Conservation (phyloP, 2,329 filamentous ascomycete species). For the Sporothrix dimorphospora region DNA sequence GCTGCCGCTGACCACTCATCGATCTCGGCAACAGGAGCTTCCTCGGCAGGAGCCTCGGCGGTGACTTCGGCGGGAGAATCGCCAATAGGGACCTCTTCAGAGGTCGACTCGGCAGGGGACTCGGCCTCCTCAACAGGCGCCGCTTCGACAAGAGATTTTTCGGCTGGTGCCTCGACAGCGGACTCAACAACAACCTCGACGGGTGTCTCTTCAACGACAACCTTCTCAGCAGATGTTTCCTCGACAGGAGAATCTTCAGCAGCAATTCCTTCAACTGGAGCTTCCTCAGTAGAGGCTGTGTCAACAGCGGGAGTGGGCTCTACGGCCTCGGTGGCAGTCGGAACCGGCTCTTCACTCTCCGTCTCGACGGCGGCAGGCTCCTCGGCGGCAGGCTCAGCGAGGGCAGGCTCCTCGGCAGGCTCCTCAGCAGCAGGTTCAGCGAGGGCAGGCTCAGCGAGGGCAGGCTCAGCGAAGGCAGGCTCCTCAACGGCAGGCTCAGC, state of each 20-base stretch:
- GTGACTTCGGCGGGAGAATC: background rate
- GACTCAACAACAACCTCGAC: background rate
- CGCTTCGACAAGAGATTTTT: too few species aligned
- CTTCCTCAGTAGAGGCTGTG: background rate
- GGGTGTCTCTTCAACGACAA: background rate
- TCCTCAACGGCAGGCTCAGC: too few species aligned
- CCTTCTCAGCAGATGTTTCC: background rate
- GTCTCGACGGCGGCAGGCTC: background rate
- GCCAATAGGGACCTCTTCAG: background rate
- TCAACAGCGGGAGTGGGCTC: background rate
- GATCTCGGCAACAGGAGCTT: background rate
- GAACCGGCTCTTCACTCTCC: background rate
- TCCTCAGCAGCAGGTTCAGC: too few species aligned
- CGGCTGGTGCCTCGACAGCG: too few species aligned
- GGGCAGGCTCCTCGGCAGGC: background rate
- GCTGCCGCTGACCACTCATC: conserved; percentile 19
- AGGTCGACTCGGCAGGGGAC: background rate
- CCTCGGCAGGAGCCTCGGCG: background rate
- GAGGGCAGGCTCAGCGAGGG: too few species aligned
- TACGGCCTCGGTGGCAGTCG: background rate
- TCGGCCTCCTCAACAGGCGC: too few species aligned
- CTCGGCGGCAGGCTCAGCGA: too few species aligned
- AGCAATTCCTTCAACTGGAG: background rate
- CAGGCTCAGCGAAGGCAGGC: too few species aligned
- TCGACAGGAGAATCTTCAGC: background rate